Conservation (phyloP, 305 asterid species). For the Fraxinus albicans region DNA sequence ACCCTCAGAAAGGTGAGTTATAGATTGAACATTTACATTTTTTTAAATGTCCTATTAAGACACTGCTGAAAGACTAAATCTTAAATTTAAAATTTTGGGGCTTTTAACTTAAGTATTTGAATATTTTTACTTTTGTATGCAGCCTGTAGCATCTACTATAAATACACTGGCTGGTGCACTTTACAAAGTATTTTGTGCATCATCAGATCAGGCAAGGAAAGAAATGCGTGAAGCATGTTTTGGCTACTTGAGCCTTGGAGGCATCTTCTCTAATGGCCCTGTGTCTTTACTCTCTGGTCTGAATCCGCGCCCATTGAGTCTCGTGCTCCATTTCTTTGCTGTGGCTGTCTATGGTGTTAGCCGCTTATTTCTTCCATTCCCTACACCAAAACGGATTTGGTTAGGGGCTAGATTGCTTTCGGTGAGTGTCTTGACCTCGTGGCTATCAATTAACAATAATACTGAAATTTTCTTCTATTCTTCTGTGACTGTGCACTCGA, state of each 20-base stretch:
- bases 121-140: slow-evolving; percentile 18
- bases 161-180: slow-evolving; percentile 80
- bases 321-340: slow-evolving; percentile 69
- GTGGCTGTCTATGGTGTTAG: slow-evolving; percentile 73
- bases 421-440: slow-evolving; percentile 34
- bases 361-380: slow-evolving; percentile 62
- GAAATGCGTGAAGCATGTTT: slow-evolving; percentile 80
- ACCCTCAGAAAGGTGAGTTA: slow-evolving; percentile 62
- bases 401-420: slow-evolving; percentile 58
- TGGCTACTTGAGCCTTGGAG: slow-evolving; percentile 72
- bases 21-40: neutral
- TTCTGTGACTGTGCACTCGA: neutral
- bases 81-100: neutral
- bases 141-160: slow-evolving; percentile 85
- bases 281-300: slow-evolving; percentile 66
- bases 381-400: slow-evolving; percentile 56
- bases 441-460: neutral
- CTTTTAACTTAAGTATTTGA: neutral
- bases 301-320: slow-evolving; percentile 65
- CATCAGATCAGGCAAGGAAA: slow-evolving; percentile 69
- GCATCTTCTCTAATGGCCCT: slow-evolving; percentile 58
- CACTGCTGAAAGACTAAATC: neutral
- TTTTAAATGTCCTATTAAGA: neutral
- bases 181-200: slow-evolving; percentile 69
- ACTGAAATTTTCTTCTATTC: neutral